Conservation (phyloP, 306 rosid genomes). For the Ziziphus jujuba region DNA sequence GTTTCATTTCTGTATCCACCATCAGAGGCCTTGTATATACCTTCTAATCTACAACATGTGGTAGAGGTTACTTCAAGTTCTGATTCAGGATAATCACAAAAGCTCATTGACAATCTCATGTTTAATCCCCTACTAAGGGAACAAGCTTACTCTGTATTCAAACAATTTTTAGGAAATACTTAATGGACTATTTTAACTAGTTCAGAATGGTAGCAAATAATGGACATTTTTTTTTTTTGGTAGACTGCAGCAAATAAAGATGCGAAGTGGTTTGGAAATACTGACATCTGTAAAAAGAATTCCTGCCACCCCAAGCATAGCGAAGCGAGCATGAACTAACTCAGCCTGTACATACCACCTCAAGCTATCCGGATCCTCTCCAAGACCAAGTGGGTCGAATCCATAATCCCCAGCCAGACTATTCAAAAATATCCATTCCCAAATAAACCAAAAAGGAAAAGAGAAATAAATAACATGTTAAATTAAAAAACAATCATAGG, state of each 20-base stretch:
- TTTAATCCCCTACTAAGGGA: too few species aligned
- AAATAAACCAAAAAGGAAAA: not conserved
- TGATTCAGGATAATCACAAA: too few species aligned
- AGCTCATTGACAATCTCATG: too few species aligned
- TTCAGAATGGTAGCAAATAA: too few species aligned
- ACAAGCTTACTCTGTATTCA: too few species aligned
- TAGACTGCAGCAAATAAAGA: too few species aligned
- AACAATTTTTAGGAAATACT: too few species aligned
- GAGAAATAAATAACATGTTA: not conserved
- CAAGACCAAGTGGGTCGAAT: constrained; percentile 96
- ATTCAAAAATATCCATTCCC: constrained; percentile 8
- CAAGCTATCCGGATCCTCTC: constrained; percentile 81
- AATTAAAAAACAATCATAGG: not conserved
- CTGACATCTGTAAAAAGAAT: constrained; percentile 89
- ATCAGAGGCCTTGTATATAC: not conserved
- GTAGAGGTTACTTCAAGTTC: not conserved
- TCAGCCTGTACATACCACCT: constrained; percentile 98
- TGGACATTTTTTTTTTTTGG: too few species aligned
- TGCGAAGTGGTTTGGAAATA: constrained; percentile 3
- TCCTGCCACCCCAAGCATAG: constrained; percentile 90
- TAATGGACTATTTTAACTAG: too few species aligned
- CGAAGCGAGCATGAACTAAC: constrained; percentile 84
- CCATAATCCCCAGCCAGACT: constrained; percentile 90
- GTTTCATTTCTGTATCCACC: not conserved
- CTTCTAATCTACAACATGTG: constrained; percentile 15